phyloP scores from a whole-genome alignment of 129 eudicot genomes.

The Helichrysum umbraculigerum region DNA sequence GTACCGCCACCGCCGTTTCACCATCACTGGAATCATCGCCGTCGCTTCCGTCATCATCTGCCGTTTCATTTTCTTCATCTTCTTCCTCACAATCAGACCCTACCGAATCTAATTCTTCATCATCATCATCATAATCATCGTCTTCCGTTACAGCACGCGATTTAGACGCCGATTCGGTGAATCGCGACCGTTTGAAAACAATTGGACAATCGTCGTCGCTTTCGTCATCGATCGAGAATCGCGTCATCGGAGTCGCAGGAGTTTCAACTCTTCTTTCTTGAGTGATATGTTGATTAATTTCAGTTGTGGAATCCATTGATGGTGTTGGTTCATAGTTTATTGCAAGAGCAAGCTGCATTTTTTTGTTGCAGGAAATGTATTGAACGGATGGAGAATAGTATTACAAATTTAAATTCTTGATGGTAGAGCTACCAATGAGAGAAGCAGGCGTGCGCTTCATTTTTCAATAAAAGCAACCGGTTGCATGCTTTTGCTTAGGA shows the following conservation, averaged over 20 bases:
- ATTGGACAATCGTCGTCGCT: conserved; percentile 41
- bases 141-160: conserved; percentile 10
- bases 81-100: conserved; percentile 19
- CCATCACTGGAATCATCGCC: not conserved
- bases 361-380: too few relatives aligned
- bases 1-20: conserved; percentile 11
- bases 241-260: conserved; percentile 35
- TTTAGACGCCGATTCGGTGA: conserved; percentile 18
- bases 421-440: too few relatives aligned
- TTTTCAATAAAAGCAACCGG: too few relatives aligned
- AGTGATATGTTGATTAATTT: not conserved
- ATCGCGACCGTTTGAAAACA: conserved; percentile 33
- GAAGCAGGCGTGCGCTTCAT: too few relatives aligned
- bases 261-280: not conserved
- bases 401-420: too few relatives aligned
- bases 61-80: conserved; percentile 10
- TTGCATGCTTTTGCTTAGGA: too few relatives aligned
- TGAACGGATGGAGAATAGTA: too few relatives aligned
- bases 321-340: not conserved
- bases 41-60: not conserved
- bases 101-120: conserved; percentile 19
- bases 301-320: too few relatives aligned
- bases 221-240: conserved; percentile 49
- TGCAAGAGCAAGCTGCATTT: too few relatives aligned
- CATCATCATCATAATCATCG: too few relatives aligned